These are phyloP conservation scores for Sclerotinia trifoliorum DNA, from an alignment of 2,329 filamentous ascomycete species.

Conservation along the genomic window DNA sequence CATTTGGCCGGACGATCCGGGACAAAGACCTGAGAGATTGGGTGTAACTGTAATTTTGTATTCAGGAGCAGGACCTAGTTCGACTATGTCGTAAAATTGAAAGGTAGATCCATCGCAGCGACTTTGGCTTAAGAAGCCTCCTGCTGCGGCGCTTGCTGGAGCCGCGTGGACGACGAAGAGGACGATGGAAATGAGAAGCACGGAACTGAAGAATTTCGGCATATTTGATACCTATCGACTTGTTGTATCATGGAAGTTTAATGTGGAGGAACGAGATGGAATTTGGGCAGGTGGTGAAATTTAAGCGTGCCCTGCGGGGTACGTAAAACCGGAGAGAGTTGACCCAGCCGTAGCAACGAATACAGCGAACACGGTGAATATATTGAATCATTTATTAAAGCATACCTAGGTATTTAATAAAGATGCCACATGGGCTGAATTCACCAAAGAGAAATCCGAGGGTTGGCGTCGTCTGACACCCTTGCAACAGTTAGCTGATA, in stretches of 20 bases:
- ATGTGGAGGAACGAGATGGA: background rate
- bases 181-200: background rate
- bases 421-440: constrained; percentile 6
- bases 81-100: background rate
- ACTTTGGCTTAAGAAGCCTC: constrained; percentile 6
- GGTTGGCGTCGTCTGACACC: constrained; percentile 17
- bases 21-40: constrained; percentile 13
- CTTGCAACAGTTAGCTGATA: constrained; percentile 10
- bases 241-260: background rate
- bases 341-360: background rate
- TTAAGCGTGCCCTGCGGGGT: constrained; percentile 2
- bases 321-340: background rate
- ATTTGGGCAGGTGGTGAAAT: constrained; percentile 3
- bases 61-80: constrained; percentile 5
- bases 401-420: background rate
- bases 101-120: constrained; percentile 1
- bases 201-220: background rate
- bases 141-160: background rate
- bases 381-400: background rate
- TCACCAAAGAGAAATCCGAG: background rate
- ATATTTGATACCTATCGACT: constrained; percentile 1
- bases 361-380: background rate
- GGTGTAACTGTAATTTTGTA: constrained; percentile 9
- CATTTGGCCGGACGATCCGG: background rate
- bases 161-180: background rate